Conservation (phyloP, 169 alveolate genomes). For the Eimeria necatrix region DNA sequence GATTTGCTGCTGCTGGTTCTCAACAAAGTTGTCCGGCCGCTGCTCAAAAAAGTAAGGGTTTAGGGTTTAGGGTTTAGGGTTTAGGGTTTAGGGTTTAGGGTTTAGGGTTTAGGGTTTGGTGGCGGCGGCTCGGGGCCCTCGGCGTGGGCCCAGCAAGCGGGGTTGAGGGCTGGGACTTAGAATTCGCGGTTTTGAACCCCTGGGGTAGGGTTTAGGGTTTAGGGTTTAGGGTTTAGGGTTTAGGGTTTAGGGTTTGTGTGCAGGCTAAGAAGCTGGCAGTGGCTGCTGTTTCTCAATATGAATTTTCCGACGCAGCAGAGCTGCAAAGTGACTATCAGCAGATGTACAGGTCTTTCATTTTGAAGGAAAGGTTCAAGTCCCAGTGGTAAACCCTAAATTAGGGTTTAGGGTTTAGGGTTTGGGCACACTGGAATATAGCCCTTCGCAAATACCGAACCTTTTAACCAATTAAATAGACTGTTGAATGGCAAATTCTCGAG, state of each 20-base stretch:
- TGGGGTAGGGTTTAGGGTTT: background rate
- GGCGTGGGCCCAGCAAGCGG: background rate
- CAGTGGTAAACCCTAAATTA: conserved; percentile 5
- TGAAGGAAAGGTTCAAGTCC: conserved; percentile 26
- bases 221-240: conserved; percentile 32
- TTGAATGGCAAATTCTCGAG: background rate
- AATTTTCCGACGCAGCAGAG: conserved; percentile 56
- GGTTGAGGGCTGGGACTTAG: conserved; percentile 23
- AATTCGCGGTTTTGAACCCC: too few species aligned
- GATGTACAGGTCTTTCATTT: conserved; percentile 13
- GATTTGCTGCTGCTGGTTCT: conserved; percentile 33
- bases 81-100: conserved; percentile 14
- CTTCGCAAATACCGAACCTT: background rate
- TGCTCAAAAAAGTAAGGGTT: conserved; percentile 48
- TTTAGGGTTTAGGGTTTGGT: background rate
- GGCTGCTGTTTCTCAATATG: conserved; percentile 72
- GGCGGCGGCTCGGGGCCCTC: background rate
- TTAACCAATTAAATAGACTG: background rate
- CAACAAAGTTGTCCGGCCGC: conserved; percentile 54
- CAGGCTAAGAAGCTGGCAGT: conserved; percentile 70
- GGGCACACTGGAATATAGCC: background rate
- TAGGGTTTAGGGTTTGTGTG: conserved; percentile 27
- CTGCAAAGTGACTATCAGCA: conserved; percentile 62
- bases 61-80: background rate
- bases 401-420: conserved; percentile 24